A percentile compares a stretch with the other conserved stretches of the same genome.
phyloP scores from a whole-genome alignment of 2,329 filamentous ascomycete genomes.

The Tympanopsis confertula region DNA sequence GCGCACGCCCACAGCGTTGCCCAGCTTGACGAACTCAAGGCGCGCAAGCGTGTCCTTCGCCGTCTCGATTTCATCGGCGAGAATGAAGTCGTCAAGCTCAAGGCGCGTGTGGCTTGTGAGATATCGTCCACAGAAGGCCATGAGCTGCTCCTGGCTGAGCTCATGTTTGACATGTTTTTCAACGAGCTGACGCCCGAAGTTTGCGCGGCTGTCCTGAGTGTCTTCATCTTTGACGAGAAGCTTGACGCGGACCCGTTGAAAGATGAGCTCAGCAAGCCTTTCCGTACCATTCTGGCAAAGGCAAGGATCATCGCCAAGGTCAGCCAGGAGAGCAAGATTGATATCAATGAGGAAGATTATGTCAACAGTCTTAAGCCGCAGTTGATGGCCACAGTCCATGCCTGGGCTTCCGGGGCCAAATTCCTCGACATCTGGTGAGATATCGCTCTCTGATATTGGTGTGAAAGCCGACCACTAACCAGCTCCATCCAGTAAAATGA shows the following conservation, averaged over 20 bases:
- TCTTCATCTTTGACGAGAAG: constrained; percentile 97
- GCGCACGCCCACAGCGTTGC: constrained; percentile 74
- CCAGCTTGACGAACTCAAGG: constrained; percentile 92
- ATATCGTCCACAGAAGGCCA: constrained; percentile 81
- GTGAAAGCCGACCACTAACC: constrained; percentile 10
- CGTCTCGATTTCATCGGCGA: constrained; percentile 95
- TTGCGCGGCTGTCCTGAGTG: constrained; percentile 74
- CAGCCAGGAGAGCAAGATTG: constrained; percentile 83
- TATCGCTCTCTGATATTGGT: not conserved
- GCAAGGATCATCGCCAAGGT: constrained; percentile 85
- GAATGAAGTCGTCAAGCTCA: constrained; percentile 86
- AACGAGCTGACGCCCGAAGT: constrained; percentile 86
- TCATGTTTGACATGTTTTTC: constrained; percentile 96
- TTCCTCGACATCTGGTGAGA: constrained; percentile 93
- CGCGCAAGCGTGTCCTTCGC: constrained; percentile 85
- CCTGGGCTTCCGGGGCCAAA: constrained; percentile 80
- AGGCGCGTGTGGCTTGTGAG: constrained; percentile 93
- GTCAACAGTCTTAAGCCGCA: constrained; percentile 81
- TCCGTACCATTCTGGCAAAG: constrained; percentile 74
- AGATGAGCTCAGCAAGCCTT: constrained; percentile 78
- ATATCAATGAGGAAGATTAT: constrained; percentile 92
- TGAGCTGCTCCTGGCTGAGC: constrained; percentile 81
- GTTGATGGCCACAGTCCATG: constrained; percentile 89
- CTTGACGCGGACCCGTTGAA: constrained; percentile 64
- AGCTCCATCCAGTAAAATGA: constrained; percentile 76